phyloP scores from a whole-genome alignment of 1,139 yeast species.

The Geotrichum reessii region DNA sequence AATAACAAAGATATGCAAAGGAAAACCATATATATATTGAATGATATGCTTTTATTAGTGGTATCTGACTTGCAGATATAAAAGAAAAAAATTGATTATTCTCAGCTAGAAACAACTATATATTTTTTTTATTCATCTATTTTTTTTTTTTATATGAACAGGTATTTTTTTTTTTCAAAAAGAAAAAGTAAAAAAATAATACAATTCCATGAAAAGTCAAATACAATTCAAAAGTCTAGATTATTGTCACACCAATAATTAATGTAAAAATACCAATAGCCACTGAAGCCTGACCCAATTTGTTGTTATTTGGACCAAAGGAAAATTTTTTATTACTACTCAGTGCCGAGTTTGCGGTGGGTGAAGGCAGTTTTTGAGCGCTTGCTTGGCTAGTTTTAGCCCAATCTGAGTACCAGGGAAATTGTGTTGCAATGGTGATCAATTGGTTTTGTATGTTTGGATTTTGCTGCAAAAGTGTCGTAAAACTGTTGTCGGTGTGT shows the following conservation, averaged over 20 bases:
- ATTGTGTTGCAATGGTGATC: slow-evolving; percentile 9
- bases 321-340: not conserved
- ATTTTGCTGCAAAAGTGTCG: not conserved
- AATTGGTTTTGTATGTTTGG: not conserved
- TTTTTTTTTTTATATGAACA: too few species aligned
- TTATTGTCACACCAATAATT: not conserved
- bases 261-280: not conserved
- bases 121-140: too few species aligned
- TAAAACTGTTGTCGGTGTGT: slow-evolving; percentile 14
- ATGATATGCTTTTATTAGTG: too few species aligned
- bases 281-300: not conserved
- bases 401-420: slow-evolving; percentile 18
- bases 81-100: too few species aligned
- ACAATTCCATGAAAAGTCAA: not conserved
- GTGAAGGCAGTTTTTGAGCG: not conserved
- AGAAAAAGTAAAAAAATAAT: not conserved
- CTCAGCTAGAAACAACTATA: too few species aligned
- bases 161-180: too few species aligned
- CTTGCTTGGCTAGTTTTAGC: not conserved
- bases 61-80: too few species aligned
- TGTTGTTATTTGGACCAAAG: not conserved
- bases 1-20: too few species aligned
- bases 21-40: too few species aligned
- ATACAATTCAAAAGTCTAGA: not conserved
- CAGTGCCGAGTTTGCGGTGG: not conserved